Evolutionary conservation across 164 flowering plant species (phyloP).

Genomic region (Amborella trichopoda): DNA sequence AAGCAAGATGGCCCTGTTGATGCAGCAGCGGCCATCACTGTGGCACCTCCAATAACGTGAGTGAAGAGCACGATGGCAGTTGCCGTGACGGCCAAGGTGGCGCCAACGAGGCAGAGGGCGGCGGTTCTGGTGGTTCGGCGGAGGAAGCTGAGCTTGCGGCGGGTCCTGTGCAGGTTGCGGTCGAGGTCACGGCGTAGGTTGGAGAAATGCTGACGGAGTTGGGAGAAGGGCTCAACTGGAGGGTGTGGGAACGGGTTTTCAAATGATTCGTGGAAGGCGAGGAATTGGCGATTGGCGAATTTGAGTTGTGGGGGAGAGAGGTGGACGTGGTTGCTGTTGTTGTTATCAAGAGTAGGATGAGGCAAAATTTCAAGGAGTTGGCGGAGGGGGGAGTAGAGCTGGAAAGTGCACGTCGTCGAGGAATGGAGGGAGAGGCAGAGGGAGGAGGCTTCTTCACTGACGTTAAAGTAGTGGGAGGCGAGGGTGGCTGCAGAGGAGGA

Average conservation of each 20-base stretch:
- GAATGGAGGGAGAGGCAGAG: conserved; percentile 36
- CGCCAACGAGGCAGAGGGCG: conserved; percentile 40
- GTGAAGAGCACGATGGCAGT: conserved; percentile 32
- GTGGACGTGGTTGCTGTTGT: not conserved
- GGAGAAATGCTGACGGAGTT: conserved; percentile 38
- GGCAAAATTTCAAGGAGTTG: conserved; percentile 31
- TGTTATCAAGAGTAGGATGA: conserved; percentile 8
- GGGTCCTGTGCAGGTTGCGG: conserved; percentile 25
- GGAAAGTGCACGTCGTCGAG: conserved; percentile 33
- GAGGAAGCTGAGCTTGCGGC: conserved; percentile 12
- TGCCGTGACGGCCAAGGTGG: conserved; percentile 20
- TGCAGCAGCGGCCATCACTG: conserved; percentile 14
- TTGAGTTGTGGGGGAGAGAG: conserved; percentile 29
- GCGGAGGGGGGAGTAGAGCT: conserved; percentile 30
- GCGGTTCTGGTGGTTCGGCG: conserved; percentile 20
- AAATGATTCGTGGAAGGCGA: conserved; percentile 25
- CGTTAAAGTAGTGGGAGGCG: conserved; percentile 44
- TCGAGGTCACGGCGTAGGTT: conserved; percentile 44
- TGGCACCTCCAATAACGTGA: conserved; percentile 34
- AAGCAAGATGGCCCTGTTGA: not conserved
- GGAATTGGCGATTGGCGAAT: conserved; percentile 29
- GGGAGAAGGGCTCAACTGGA: conserved; percentile 21
- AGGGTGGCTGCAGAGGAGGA: conserved; percentile 24
- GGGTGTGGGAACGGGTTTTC: conserved; percentile 56
- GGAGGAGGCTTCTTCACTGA: conserved; percentile 44